These are phyloP conservation scores for Heteromeles arbutifolia DNA, from an alignment of 306 rosid genomes.

Conservation along the genomic window DNA sequence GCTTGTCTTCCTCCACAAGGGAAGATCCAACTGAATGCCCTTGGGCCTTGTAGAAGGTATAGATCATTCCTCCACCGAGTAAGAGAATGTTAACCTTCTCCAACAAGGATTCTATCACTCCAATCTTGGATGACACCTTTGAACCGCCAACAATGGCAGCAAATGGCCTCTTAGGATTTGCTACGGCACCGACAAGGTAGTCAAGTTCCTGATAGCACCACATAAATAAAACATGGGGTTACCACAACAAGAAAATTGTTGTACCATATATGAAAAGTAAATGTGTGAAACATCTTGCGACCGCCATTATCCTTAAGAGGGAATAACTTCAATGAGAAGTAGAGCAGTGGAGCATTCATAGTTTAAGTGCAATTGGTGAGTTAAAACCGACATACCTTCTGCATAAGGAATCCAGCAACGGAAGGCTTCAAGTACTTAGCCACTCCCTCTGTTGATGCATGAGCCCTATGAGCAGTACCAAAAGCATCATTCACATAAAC, in stretches of 20 bases:
- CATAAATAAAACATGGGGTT: neutral
- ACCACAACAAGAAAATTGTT: neutral
- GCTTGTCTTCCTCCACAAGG: conserved; percentile 84
- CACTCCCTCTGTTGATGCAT: conserved; percentile 94
- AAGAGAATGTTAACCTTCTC: conserved; percentile 67
- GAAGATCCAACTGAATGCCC: conserved; percentile 81
- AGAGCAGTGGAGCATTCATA: neutral
- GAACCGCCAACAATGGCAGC: conserved; percentile 95
- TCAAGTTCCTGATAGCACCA: conserved; percentile 72
- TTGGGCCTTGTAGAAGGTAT: conserved; percentile 92
- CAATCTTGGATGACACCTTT: conserved; percentile 91
- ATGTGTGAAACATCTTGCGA: neutral
- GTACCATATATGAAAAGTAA: neutral
- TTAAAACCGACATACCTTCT: conserved; percentile 50
- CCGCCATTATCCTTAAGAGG: neutral
- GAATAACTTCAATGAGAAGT: neutral
- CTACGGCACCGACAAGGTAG: conserved; percentile 80
- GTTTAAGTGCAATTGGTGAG: neutral
- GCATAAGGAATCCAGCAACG: conserved; percentile 95
- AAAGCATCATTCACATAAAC: conserved; percentile 91
- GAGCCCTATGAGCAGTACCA: conserved; percentile 95
- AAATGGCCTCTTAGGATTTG: conserved; percentile 90
- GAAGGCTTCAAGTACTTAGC: conserved; percentile 79
- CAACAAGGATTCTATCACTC: conserved; percentile 88
- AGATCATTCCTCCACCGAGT: conserved; percentile 94